Percentiles rank a stretch among this genome's conserved stretches.
Evolutionary conservation across 345 rosid genomes (phyloP).

Genomic region (Populus tremula): DNA sequence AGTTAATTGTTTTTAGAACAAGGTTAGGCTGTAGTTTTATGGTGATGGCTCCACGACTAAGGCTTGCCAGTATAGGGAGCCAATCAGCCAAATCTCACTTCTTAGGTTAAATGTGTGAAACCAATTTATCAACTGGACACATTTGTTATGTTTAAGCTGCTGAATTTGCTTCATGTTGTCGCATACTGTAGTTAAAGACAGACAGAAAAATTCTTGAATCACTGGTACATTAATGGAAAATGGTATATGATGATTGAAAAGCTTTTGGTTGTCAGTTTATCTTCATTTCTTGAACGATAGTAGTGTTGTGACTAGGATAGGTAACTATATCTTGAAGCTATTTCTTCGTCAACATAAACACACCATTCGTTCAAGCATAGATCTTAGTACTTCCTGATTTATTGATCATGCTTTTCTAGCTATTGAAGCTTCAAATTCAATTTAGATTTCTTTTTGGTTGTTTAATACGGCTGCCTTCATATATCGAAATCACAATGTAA

Average conservation of each 20-base stretch:
- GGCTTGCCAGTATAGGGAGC: background rate
- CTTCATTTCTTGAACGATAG: background rate
- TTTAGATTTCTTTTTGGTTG: background rate
- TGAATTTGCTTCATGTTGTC: background rate
- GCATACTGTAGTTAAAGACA: background rate
- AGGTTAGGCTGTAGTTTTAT: background rate
- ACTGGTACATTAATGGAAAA: background rate
- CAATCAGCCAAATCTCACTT: background rate
- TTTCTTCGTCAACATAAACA: background rate
- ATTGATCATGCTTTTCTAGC: background rate
- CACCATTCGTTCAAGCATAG: background rate
- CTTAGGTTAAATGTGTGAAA: background rate
- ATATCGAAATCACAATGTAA: background rate
- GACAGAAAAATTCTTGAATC: background rate
- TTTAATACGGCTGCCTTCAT: background rate
- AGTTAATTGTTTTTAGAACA: background rate
- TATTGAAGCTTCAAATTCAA: background rate
- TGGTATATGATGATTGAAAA: background rate
- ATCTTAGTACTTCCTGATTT: background rate
- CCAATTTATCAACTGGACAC: background rate
- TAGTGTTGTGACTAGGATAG: background rate
- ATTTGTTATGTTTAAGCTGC: background rate
- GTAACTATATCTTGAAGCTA: background rate
- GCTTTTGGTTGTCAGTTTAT: background rate
- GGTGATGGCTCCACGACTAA: background rate